Conservation (phyloP, 2,329 filamentous ascomycete species). For the Fusarium sp. region DNA sequence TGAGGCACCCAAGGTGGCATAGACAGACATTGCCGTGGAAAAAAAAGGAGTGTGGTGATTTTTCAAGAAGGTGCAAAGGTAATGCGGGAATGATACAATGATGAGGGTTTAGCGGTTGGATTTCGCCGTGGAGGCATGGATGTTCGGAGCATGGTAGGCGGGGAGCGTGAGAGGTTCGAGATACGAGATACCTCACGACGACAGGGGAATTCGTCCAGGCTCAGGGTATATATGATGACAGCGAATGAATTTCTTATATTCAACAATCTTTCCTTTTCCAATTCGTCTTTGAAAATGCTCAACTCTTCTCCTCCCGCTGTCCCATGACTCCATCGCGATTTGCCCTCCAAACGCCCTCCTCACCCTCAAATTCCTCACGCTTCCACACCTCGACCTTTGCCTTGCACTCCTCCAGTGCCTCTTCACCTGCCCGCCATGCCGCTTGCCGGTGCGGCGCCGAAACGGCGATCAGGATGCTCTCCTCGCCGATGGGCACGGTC, state of each 20-base stretch:
- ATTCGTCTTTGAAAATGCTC: background rate
- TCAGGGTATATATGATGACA: constrained; percentile 14
- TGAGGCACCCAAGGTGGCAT: constrained; percentile 1
- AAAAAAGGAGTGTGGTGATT: background rate
- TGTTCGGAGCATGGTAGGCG: background rate
- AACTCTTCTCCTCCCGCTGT: constrained; percentile 50
- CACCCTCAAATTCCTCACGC: constrained; percentile 84
- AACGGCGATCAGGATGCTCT: constrained; percentile 91
- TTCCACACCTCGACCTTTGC: constrained; percentile 95
- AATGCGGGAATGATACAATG: background rate
- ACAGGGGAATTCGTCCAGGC: background rate
- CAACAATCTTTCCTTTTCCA: background rate
- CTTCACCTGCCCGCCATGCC: constrained; percentile 89
- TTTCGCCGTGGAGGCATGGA: constrained; percentile 2
- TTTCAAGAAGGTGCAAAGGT: background rate
- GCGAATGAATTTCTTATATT: background rate
- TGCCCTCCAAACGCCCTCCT: constrained; percentile 85
- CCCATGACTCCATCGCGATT: constrained; percentile 80
- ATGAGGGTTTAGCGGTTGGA: constrained; percentile 12
- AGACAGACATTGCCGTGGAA: background rate
- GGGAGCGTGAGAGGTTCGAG: background rate
- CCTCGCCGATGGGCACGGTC: constrained; percentile 87
- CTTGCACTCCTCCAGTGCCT: constrained; percentile 89
- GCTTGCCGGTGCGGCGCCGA: constrained; percentile 84
- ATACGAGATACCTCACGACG: background rate